These are phyloP conservation scores for Nakazawaea ernobii DNA, from an alignment of 805 yeast genomes.

Conservation along the genomic window DNA sequence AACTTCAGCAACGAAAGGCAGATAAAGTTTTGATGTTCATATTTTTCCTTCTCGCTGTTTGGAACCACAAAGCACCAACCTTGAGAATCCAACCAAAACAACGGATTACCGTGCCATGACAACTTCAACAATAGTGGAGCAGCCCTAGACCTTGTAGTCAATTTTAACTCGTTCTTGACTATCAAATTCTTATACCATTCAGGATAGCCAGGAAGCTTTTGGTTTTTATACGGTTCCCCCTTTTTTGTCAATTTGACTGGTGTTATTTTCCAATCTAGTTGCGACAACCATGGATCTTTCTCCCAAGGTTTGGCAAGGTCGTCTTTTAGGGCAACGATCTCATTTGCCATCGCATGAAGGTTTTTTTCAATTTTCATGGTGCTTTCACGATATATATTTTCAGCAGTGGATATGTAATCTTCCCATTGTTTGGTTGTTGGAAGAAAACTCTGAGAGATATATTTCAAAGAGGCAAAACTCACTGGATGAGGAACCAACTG, in stretches of 20 bases:
- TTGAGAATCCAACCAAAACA: constrained; percentile 66
- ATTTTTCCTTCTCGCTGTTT: constrained; percentile 25
- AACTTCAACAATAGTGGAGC: constrained; percentile 73
- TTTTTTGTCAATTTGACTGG: constrained; percentile 58
- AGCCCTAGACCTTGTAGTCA: constrained; percentile 68
- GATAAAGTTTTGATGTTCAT: constrained; percentile 34
- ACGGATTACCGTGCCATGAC: constrained; percentile 81
- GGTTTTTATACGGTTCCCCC: constrained; percentile 65
- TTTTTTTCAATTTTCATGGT: constrained; percentile 50
- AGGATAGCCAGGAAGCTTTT: constrained; percentile 85
- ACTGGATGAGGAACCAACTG: constrained; percentile 87
- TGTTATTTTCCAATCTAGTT: constrained; percentile 78
- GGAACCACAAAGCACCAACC: constrained; percentile 90
- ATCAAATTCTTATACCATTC: constrained; percentile 78
- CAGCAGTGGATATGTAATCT: constrained; percentile 63
- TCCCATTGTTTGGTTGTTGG: constrained; percentile 79
- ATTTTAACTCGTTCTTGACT: constrained; percentile 34
- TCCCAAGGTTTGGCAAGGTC: constrained; percentile 34
- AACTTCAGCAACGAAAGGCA: constrained; percentile 15
- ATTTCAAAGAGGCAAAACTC: constrained; percentile 79
- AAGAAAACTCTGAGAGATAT: constrained; percentile 65
- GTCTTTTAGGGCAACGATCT: constrained; percentile 43
- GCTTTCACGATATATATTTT: constrained; percentile 55
- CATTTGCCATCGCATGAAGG: constrained; percentile 54
- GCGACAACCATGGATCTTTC: constrained; percentile 84